Evolutionary conservation across 768 basidiomycete species (phyloP).

Genomic region (Austroboletus festivus): DNA sequence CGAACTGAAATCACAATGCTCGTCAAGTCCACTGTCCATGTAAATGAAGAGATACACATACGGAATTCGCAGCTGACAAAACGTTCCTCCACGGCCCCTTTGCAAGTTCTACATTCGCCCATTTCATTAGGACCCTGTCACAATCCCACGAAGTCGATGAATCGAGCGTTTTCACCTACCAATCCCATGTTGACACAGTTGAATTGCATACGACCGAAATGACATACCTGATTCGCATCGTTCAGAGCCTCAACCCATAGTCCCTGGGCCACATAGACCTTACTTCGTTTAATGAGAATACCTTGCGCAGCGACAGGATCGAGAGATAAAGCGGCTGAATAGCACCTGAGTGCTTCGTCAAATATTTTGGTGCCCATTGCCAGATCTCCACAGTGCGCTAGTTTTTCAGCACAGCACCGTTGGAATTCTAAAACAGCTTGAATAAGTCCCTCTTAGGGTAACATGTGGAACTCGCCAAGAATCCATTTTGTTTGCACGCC

Average conservation of each 20-base stretch:
- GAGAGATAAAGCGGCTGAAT: neutral
- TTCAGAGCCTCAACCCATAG: neutral
- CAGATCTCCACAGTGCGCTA: neutral
- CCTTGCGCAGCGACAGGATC: neutral
- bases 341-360: neutral
- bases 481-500: neutral
- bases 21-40: neutral
- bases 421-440: neutral
- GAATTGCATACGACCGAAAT: neutral
- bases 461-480: neutral
- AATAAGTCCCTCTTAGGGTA: neutral
- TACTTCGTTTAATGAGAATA: neutral
- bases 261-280: neutral
- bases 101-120: neutral
- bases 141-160: neutral
- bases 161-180: neutral
- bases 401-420: neutral
- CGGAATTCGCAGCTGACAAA: neutral
- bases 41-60: neutral
- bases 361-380: neutral
- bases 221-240: neutral
- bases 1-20: neutral
- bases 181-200: neutral
- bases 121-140: neutral
- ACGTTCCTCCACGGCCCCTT: neutral